phyloP scores from a whole-genome alignment of 129 eudicot species.

The Oenanthe sinensis region DNA sequence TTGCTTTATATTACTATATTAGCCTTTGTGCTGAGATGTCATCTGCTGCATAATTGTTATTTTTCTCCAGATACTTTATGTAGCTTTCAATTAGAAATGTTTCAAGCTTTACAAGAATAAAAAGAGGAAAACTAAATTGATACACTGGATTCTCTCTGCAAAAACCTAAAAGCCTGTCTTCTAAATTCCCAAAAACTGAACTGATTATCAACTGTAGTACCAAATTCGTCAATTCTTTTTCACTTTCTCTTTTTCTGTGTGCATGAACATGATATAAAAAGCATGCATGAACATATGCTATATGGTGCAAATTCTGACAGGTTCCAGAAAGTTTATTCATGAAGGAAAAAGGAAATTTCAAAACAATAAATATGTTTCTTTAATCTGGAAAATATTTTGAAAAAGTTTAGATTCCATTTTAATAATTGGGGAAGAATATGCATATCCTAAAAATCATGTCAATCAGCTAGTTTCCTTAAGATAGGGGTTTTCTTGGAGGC shows the following conservation, averaged over 20 bases:
- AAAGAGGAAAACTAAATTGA: not conserved
- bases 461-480: no score
- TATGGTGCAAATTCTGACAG: no score
- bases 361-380: no score
- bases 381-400: no score
- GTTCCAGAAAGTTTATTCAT: no score
- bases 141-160: not conserved
- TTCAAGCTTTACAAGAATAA: not conserved
- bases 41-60: not conserved
- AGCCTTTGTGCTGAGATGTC: not conserved
- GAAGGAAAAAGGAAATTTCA: no score
- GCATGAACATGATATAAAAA: not conserved
- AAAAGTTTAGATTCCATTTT: no score
- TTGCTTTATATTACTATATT: not conserved
- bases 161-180: not conserved
- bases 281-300: not conserved
- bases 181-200: not conserved
- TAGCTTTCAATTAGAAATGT: not conserved
- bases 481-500: no score
- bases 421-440: no score
- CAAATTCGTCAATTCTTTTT: not conserved
- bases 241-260: not conserved
- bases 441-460: no score
- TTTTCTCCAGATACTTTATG: not conserved
- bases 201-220: not conserved